A percentile compares a stretch with the other conserved stretches of the same genome.
phyloP scores from a whole-genome alignment of 176 grass and related monocot genomes.

The Elymus sibiricus region DNA sequence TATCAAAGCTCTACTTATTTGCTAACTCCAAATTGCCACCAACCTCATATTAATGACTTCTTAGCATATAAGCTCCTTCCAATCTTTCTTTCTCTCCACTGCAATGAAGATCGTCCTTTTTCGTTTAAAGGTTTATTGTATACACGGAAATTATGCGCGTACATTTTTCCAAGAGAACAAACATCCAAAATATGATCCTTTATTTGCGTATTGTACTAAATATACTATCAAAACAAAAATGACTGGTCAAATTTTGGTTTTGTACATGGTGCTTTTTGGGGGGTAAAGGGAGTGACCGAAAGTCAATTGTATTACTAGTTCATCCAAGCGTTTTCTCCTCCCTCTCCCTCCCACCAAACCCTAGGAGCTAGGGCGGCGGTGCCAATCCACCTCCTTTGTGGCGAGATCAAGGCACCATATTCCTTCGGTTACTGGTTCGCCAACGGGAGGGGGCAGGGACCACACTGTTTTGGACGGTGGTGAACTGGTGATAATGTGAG shows the following conservation, averaged over 20 bases:
- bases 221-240: neutral
- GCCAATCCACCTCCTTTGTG: no score
- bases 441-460: no score
- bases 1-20: neutral
- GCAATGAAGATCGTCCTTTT: neutral
- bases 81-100: neutral
- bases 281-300: neutral
- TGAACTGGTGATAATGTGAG: no score
- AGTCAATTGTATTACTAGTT: neutral
- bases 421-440: no score
- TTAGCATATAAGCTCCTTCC: neutral
- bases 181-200: neutral
- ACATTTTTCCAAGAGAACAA: neutral
- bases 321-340: no score
- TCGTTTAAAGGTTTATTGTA: neutral
- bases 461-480: no score
- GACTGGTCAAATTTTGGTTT: neutral
- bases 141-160: neutral
- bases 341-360: no score
- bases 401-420: no score
- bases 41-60: neutral
- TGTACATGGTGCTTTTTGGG: neutral
- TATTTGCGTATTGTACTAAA: neutral
- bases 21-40: neutral
- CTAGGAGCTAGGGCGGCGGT: no score